Conservation (phyloP, 2,329 filamentous ascomycete species). For the Raffaelea ambrosiae region DNA sequence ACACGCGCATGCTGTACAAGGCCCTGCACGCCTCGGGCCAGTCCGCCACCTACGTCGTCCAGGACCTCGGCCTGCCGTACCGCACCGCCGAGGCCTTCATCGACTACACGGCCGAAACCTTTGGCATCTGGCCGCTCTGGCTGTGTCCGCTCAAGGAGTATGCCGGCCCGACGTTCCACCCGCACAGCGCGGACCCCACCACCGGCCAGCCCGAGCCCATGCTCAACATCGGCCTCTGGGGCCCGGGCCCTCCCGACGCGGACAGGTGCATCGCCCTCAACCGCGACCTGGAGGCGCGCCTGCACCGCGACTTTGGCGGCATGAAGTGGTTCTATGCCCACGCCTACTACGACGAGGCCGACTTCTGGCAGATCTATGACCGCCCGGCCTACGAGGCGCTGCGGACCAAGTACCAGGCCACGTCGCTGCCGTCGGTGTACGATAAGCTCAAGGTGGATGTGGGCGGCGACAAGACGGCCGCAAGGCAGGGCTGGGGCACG, state of each 20-base stretch:
- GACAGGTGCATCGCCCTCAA: constrained; percentile 61
- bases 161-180: constrained; percentile 44
- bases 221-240: constrained; percentile 70
- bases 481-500: constrained; percentile 20
- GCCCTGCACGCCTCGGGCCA: constrained; percentile 61
- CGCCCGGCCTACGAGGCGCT: constrained; percentile 48
- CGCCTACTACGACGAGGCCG: constrained; percentile 67
- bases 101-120: constrained; percentile 41
- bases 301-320: constrained; percentile 56
- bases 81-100: constrained; percentile 42
- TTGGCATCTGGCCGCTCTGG: constrained; percentile 53
- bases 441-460: constrained; percentile 50
- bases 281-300: constrained; percentile 60
- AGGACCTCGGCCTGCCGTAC: constrained; percentile 56
- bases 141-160: constrained; percentile 44
- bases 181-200: constrained; percentile 21
- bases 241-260: constrained; percentile 50
- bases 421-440: constrained; percentile 56
- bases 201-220: constrained; percentile 20
- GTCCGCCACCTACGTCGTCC: constrained; percentile 56
- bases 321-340: constrained; percentile 86
- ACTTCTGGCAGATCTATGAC: constrained; percentile 60
- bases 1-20: constrained; percentile 67
- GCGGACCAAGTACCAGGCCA: constrained; percentile 53
- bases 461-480: not conserved